Evolutionary conservation across 2,329 filamentous ascomycete species (phyloP), one percentile per base, ranked within the genome.

Genomic region (Anthostomella pinea): DNA sequence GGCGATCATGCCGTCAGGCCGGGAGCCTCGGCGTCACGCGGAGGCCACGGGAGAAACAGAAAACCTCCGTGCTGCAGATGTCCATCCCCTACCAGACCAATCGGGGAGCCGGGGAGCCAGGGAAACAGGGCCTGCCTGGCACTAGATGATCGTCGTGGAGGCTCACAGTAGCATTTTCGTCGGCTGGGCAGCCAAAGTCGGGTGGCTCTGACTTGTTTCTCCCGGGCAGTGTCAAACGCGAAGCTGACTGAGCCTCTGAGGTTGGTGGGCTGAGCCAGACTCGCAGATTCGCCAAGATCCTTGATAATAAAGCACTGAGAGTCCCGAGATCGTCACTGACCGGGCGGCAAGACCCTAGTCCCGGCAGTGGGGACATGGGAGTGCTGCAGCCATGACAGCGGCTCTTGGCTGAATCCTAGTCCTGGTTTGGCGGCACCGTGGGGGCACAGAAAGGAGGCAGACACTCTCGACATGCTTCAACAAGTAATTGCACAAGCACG

Each of bases 241-340:
- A 42, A 41, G 25, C 11, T 48, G 47, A 49, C 44, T 49, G 47
- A 48, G 47, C 39, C 41, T 35, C 38, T 44, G 47, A 44, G 46
- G 38, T 28, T 38, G 16, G 33, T 26, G 24, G n/a, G n/a, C n/a
- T n/a, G n/a, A n/a, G n/a, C n/a, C n/a, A n/a, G n/a, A n/a, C n/a
- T n/a, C n/a, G n/a, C n/a, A n/a, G n/a, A n/a, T n/a, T n/a, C n/a
- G n/a, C n/a, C n/a, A n/a, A n/a, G n/a, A n/a, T n/a, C n/a, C n/a
- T n/a, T n/a, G n/a, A n/a, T n/a, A n/a, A n/a, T n/a, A n/a, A n/a
- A n/a, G n/a, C n/a, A n/a, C n/a, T n/a, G n/a, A n/a, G n/a, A n/a
- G n/a, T n/a, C n/a, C n/a, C n/a, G n/a, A n/a, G n/a, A n/a, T n/a
- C n/a, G n/a, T n/a, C n/a, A 27, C 11, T 15, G 25, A 27, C 25